Conservation (phyloP, 768 basidiomycete species). For the Cystofilobasidium bisporidii region DNA sequence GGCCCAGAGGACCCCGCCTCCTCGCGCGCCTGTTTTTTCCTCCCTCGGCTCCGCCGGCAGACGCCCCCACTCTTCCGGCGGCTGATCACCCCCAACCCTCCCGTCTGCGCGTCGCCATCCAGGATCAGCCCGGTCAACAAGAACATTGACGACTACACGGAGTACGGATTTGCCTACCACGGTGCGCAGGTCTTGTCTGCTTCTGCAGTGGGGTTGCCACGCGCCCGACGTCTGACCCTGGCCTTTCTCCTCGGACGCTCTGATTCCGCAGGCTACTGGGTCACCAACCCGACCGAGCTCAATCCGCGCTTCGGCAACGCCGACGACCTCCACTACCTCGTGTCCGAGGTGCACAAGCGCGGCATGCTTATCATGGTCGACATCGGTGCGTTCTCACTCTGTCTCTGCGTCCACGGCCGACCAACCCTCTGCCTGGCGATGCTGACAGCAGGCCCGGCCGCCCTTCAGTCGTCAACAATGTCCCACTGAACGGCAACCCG, state of each 20-base stretch:
- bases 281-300: slow-evolving; percentile 38
- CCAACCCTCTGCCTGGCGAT: no score
- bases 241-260: no score
- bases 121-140: slow-evolving; percentile 13
- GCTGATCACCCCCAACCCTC: neutral
- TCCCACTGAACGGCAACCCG: slow-evolving; percentile 46
- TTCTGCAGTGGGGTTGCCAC: no score
- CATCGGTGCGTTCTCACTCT: neutral
- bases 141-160: slow-evolving; percentile 22
- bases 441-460: no score
- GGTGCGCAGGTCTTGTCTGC: neutral
- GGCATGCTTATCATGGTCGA: slow-evolving; percentile 52
- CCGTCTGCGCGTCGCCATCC: no score
- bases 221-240: no score
- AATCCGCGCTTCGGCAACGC: slow-evolving; percentile 64
- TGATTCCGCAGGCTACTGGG: slow-evolving; percentile 29
- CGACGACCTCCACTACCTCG: slow-evolving; percentile 61
- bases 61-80: neutral
- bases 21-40: neutral
- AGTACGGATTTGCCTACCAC: slow-evolving; percentile 27
- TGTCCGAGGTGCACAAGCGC: slow-evolving; percentile 56
- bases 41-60: neutral
- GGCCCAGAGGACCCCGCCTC: no score
- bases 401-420: neutral
- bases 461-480: slow-evolving; percentile 63